Base-by-base conservation (phyloP, 73 alveolate species). In the Effrenium voratum region DNA sequence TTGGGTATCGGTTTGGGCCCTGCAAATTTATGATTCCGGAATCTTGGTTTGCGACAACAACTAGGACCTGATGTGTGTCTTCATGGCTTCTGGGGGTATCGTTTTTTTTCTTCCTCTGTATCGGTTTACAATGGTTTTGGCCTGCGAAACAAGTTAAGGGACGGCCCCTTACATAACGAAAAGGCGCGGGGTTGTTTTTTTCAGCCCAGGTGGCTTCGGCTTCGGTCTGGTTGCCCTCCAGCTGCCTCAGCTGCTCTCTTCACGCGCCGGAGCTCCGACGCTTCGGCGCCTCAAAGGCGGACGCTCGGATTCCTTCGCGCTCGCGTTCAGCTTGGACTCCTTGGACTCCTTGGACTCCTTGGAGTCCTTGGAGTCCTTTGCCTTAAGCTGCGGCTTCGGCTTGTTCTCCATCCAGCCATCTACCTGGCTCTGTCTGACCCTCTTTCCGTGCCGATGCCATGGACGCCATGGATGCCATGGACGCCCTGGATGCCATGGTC, bases 341-440 rank as follows among this genome's bases (percentile, higher is more conserved):
- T n/a, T 26, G 36, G 73, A n/a, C 77, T 66, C 43, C 77, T 40
- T 22, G 3, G 41, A 12, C 47, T 72, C 30, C 82, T 72, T 72
- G 82, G 50, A 32, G 36, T 22, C 38, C 47, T 87, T 50, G 12
- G 55, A 50, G 26, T 79, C 46, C 66, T 45, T 32, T 32, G 10
- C 24, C 45, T 44, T 44, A 43, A 45, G 46, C 5, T 79, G 34
- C 90, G 44, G 90, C 66, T 79, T 79, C 52, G 90, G 90, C 30
- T 79, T 44, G 90, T 87, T 87, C 84, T 87, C 95, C 72, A 63
- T 41, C 95, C 95, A 87, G 19, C 95, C 95, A 32, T 87, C 95
- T 16, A 87, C 84, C 95, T 87, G 90, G 66, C 90, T 24, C 13
- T 24, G 40, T 10, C 26, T 63, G 3, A 19, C 6, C 16, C 6